Conservation (phyloP, 495 filamentous ascomycete species). For the Amphirosellinia nigrospora region DNA sequence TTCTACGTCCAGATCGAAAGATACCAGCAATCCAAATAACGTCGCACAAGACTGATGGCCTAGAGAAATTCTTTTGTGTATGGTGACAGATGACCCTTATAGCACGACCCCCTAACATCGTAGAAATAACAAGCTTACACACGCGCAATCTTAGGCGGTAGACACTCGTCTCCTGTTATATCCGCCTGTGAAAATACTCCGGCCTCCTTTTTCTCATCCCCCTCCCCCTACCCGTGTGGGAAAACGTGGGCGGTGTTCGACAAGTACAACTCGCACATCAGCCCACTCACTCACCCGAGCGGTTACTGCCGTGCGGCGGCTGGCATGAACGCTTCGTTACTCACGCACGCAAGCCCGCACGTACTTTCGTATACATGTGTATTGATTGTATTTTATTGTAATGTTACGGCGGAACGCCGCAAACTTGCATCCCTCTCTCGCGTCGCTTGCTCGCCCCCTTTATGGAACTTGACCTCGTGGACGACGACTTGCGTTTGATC, state of each 20-base stretch:
- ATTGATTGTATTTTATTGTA: no score
- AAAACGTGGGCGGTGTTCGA: background rate
- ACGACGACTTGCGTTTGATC: background rate
- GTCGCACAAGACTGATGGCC: slow-evolving; percentile 1
- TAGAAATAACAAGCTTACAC: background rate
- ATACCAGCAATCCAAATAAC: background rate
- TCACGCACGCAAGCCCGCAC: background rate
- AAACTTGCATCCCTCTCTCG: background rate
- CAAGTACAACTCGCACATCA: background rate
- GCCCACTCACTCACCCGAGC: background rate
- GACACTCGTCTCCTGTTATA: background rate
- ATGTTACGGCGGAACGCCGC: background rate
- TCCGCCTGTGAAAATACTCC: background rate
- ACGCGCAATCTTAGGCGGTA: background rate
- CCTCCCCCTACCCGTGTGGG: background rate
- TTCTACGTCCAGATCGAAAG: slow-evolving; percentile 1
- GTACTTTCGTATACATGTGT: background rate
- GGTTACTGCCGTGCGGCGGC: background rate
- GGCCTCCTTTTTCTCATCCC: background rate
- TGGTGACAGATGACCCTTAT: background rate
- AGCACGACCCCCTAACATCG: background rate
- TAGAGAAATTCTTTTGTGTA: background rate
- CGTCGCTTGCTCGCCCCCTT: background rate
- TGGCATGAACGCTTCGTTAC: background rate
- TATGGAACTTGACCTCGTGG: background rate